A percentile compares a stretch with the other conserved stretches of the same genome.
Conservation (phyloP, 768 basidiomycete genomes). For the Pilatotrama ljubarskyi region DNA sequence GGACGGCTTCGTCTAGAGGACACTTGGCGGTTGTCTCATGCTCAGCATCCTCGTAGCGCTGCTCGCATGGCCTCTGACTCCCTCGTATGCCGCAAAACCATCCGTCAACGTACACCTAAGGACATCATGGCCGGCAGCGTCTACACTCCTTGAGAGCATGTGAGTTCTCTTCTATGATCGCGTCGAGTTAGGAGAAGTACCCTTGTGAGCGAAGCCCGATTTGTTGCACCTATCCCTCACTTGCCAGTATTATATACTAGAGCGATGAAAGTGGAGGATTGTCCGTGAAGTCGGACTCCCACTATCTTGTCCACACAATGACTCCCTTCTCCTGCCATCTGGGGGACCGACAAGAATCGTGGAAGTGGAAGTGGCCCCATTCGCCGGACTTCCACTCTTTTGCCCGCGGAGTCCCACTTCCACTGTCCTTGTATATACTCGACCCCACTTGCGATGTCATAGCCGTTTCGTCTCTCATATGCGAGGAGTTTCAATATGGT, state of each 20-base stretch:
- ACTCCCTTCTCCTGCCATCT: neutral
- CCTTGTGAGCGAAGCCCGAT: neutral
- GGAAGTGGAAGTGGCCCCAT: no score
- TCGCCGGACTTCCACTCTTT: neutral
- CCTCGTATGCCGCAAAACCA: constrained; percentile 24
- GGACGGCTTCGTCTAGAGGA: no score
- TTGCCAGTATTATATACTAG: no score
- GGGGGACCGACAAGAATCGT: no score
- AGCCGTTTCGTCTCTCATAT: no score
- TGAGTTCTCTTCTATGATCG: constrained; percentile 18
- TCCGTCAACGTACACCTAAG: constrained; percentile 38
- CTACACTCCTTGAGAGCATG: constrained; percentile 35
- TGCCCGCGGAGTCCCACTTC: no score
- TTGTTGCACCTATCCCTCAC: neutral
- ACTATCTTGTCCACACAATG: neutral
- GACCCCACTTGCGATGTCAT: no score
- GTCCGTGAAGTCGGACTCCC: neutral
- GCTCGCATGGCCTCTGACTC: constrained; percentile 13
- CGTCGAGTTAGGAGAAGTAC: neutral
- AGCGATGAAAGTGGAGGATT: no score
- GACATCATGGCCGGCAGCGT: constrained; percentile 38
- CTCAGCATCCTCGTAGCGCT: constrained; percentile 8
- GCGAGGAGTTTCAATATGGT: no score
- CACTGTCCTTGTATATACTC: no score
- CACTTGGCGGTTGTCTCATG: constrained; percentile 5